Evolutionary conservation across 352 stramenopile species (phyloP).

Genomic region (Phytophthora europaea): DNA sequence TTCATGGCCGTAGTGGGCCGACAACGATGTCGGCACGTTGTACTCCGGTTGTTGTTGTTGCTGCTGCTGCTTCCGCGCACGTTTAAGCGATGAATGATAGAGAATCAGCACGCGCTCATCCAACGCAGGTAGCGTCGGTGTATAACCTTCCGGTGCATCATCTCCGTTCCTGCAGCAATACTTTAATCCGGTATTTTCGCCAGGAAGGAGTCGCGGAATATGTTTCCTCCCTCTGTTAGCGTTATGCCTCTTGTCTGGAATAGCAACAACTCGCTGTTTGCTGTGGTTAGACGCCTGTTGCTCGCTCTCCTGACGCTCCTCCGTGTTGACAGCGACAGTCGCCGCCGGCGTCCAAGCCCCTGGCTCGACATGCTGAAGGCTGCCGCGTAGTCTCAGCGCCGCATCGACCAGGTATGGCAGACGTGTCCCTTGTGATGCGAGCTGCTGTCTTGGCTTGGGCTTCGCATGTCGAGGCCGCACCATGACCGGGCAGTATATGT

Average conservation of each 20-base stretch:
- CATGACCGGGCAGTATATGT: not conserved
- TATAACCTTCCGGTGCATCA: slow-evolving; percentile 4
- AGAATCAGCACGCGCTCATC: slow-evolving; percentile 74
- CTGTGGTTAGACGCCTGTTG: not conserved
- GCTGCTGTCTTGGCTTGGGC: slow-evolving; percentile 3
- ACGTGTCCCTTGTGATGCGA: slow-evolving; percentile 12
- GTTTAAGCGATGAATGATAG: slow-evolving; percentile 69
- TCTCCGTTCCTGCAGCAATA: not conserved
- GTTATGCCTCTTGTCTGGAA: slow-evolving; percentile 1
- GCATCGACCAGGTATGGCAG: slow-evolving; percentile 31
- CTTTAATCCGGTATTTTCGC: not conserved
- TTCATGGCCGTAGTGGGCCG: slow-evolving; percentile 51
- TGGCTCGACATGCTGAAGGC: slow-evolving; percentile 3
- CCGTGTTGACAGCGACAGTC: not conserved
- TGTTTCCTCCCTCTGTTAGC: slow-evolving; percentile 9
- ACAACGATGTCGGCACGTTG: not conserved
- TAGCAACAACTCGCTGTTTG: not conserved
- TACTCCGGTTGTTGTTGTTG: slow-evolving; percentile 5
- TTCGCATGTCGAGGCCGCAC: slow-evolving; percentile 7
- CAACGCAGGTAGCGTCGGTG: slow-evolving; percentile 36
- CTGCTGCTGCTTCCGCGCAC: slow-evolving; percentile 31
- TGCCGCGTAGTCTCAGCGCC: slow-evolving; percentile 9
- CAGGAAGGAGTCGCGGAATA: not conserved
- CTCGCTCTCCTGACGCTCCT: slow-evolving; percentile 29
- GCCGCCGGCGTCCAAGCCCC: slow-evolving; percentile 1